A percentile compares a stretch with the other conserved stretches of the same genome.
These are phyloP conservation scores for Casuarina equisetifolia DNA, from an alignment of 306 rosid species.

Conservation along the genomic window DNA sequence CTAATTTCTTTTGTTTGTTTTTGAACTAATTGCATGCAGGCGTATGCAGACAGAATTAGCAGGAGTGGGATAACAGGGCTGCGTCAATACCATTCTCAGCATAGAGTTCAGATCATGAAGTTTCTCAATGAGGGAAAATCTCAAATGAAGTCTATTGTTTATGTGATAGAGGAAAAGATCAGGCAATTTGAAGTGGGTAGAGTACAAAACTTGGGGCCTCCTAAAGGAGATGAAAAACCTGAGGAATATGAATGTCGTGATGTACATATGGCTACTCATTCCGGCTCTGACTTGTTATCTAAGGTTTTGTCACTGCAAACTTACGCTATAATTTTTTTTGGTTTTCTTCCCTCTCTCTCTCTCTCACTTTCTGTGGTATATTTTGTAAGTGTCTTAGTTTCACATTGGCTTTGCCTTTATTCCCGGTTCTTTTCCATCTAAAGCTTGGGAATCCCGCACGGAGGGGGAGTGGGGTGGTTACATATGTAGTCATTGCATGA, in stretches of 20 bases:
- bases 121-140: constrained; percentile 68
- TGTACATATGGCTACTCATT: constrained; percentile 49
- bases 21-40: constrained; percentile 50
- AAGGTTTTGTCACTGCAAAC: constrained; percentile 50
- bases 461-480: not conserved
- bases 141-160: constrained; percentile 51
- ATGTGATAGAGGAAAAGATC: constrained; percentile 53
- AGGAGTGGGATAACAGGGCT: constrained; percentile 54
- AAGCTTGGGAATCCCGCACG: not conserved
- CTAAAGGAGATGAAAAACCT: constrained; percentile 43
- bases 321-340: constrained; percentile 9
- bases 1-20: constrained; percentile 21
- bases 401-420: not conserved
- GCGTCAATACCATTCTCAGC: constrained; percentile 51
- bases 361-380: not conserved
- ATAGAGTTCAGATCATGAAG: constrained; percentile 50
- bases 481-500: constrained; percentile 5
- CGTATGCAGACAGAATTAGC: constrained; percentile 46
- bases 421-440: not conserved
- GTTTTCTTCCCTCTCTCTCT: not conserved
- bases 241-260: constrained; percentile 62
- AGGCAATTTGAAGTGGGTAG: constrained; percentile 40
- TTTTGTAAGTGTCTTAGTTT: not conserved
- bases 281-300: constrained; percentile 30
- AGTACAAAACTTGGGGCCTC: constrained; percentile 31